phyloP scores from a whole-genome alignment of 495 filamentous ascomycete genomes.

The Aspergillus bertholletiae region DNA sequence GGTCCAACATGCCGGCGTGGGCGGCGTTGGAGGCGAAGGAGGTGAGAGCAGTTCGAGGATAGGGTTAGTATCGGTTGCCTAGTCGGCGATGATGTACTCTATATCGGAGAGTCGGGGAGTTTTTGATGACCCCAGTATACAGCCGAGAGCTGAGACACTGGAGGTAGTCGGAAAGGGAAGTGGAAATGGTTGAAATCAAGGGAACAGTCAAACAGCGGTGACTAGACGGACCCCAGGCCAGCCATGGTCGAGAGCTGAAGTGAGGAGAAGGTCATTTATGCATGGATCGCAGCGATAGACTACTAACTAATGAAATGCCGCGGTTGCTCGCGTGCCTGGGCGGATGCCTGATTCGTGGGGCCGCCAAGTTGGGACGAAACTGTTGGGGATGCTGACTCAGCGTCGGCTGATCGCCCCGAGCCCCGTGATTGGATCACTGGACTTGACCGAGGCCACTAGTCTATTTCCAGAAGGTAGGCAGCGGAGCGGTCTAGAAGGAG shows the following conservation, averaged over 20 bases:
- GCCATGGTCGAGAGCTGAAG: conserved; percentile 2
- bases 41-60: background rate
- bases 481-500: too few species aligned
- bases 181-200: background rate
- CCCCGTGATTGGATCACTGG: background rate
- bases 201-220: background rate
- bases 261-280: background rate
- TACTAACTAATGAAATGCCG: background rate
- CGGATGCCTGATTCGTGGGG: conserved; percentile 17
- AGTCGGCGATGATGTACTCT: too few species aligned
- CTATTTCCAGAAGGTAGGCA: background rate
- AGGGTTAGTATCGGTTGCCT: too few species aligned
- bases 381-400: conserved; percentile 8
- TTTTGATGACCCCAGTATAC: too few species aligned
- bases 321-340: conserved; percentile 19
- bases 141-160: too few species aligned
- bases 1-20: conserved; percentile 43
- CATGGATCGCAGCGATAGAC: background rate
- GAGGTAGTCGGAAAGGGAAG: background rate
- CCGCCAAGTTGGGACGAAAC: conserved; percentile 2
- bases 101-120: too few species aligned
- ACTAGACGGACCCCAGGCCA: conserved; percentile 1
- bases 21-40: background rate
- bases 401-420: background rate
- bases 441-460: background rate